Conservation (phyloP, 2,329 filamentous ascomycete species). For the Colletotrichum graminicola region DNA sequence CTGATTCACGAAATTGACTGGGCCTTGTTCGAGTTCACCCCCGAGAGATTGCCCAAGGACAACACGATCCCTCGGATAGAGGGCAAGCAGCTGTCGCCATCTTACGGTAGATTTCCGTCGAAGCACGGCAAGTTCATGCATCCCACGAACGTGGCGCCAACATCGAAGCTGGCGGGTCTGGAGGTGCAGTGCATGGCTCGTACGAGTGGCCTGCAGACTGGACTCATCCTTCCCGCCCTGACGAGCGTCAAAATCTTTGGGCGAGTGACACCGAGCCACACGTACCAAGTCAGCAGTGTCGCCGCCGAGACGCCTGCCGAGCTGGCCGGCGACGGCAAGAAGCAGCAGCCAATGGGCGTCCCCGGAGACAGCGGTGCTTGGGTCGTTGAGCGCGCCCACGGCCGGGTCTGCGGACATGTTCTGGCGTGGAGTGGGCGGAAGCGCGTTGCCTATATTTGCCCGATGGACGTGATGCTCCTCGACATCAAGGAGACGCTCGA, state of each 20-base stretch:
- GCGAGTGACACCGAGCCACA: constrained; percentile 82
- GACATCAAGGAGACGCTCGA: constrained; percentile 86
- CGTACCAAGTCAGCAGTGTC: constrained; percentile 68
- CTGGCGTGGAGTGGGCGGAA: constrained; percentile 88
- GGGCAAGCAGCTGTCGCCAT: constrained; percentile 28
- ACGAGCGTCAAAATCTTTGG: constrained; percentile 90
- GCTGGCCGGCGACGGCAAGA: constrained; percentile 39
- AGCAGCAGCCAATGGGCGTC: constrained; percentile 67
- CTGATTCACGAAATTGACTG: constrained; percentile 94
- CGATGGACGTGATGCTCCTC: constrained; percentile 89
- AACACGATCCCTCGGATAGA: constrained; percentile 72
- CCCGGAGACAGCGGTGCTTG: constrained; percentile 95
- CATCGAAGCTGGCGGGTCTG: constrained; percentile 75
- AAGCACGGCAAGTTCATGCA: constrained; percentile 56
- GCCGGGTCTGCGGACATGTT: constrained; percentile 88
- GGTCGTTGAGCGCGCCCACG: constrained; percentile 85
- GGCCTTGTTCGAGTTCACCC: constrained; percentile 86
- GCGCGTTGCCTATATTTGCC: constrained; percentile 89
- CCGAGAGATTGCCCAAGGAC: constrained; percentile 75
- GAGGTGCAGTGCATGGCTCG: constrained; percentile 90
- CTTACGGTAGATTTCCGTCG: constrained; percentile 29
- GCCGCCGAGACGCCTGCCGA: constrained; percentile 31
- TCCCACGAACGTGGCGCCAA: constrained; percentile 70
- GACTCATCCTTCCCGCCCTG: constrained; percentile 81
- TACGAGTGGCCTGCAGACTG: constrained; percentile 85